Conservation (phyloP, 345 rosid genomes). For the Populus nigra region DNA sequence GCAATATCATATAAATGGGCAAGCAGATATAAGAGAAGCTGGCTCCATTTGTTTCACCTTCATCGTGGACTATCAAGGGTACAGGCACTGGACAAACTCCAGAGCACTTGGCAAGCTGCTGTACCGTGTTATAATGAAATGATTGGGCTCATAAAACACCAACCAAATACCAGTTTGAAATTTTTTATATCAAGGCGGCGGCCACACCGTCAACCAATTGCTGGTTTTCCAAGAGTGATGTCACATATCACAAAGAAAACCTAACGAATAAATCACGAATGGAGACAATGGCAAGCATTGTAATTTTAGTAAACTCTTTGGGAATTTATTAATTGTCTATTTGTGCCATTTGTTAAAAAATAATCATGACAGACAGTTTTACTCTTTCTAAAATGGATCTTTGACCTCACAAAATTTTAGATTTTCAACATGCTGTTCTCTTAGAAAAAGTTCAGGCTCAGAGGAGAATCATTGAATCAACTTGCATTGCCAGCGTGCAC, state of each 20-base stretch:
- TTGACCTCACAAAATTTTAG: not conserved
- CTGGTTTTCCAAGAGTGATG: not conserved
- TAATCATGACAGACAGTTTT: not conserved
- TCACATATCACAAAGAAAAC: not conserved
- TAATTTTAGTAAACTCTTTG: not conserved
- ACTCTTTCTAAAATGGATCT: not conserved
- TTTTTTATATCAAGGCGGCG: not conserved
- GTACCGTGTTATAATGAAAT: not conserved
- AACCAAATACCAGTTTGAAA: not conserved
- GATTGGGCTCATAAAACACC: not conserved
- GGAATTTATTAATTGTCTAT: not conserved
- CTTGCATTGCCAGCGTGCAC: not conserved
- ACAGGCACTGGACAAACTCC: not conserved
- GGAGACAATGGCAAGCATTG: not conserved
- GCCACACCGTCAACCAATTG: not conserved
- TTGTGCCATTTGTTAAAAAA: not conserved
- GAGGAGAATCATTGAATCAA: not conserved
- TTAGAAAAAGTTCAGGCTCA: not conserved
- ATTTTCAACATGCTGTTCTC: not conserved
- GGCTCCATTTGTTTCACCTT: not conserved
- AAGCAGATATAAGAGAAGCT: not conserved
- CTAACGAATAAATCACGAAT: not conserved
- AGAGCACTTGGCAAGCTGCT: not conserved
- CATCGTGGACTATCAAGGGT: not conserved
- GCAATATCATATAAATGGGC: not conserved